phyloP scores from a whole-genome alignment of 768 basidiomycete species.

The Trametes villosa region DNA sequence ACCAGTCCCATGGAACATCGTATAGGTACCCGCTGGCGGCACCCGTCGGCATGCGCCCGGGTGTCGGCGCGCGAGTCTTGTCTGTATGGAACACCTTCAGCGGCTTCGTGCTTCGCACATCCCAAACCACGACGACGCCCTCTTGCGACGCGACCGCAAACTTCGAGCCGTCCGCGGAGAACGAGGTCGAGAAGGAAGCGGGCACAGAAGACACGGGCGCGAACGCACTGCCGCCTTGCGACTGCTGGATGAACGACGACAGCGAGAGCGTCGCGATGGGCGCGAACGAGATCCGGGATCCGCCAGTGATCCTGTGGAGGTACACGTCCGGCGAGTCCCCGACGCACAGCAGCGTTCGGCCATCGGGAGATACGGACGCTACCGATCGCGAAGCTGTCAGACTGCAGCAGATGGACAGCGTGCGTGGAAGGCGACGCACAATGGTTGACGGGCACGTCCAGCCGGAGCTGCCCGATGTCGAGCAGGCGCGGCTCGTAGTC shows the following conservation, averaged over 20 bases:
- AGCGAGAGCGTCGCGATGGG: slow-evolving; percentile 72
- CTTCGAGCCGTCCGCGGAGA: slow-evolving; percentile 74
- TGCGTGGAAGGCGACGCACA: slow-evolving; percentile 50
- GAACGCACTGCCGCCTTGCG: slow-evolving; percentile 10
- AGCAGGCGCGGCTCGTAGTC: slow-evolving; percentile 22
- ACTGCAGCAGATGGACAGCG: slow-evolving; percentile 19
- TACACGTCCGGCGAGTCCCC: slow-evolving; percentile 90
- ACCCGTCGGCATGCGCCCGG: slow-evolving; percentile 39
- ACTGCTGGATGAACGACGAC: slow-evolving; percentile 49
- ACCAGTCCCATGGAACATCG: slow-evolving; percentile 73
- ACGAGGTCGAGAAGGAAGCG: slow-evolving; percentile 82
- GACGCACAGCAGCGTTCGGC: slow-evolving; percentile 83
- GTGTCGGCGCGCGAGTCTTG: slow-evolving; percentile 35
- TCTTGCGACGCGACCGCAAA: slow-evolving; percentile 87
- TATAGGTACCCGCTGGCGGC: slow-evolving; percentile 57
- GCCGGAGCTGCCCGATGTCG: slow-evolving; percentile 53
- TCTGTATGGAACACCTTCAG: slow-evolving; percentile 69
- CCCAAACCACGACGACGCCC: slow-evolving; percentile 81
- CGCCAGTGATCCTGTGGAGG: slow-evolving; percentile 77
- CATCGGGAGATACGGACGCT: slow-evolving; percentile 92
- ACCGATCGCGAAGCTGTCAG: slow-evolving; percentile 7
- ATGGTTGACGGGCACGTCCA: slow-evolving; percentile 81
- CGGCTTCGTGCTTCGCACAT: slow-evolving; percentile 74
- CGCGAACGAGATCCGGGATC: slow-evolving; percentile 60
- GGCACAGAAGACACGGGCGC: slow-evolving; percentile 41